A percentile compares a stretch with the other conserved stretches of the same genome.
These are phyloP conservation scores for Candida piceae DNA, from an alignment of 805 yeast genomes.

Conservation along the genomic window DNA sequence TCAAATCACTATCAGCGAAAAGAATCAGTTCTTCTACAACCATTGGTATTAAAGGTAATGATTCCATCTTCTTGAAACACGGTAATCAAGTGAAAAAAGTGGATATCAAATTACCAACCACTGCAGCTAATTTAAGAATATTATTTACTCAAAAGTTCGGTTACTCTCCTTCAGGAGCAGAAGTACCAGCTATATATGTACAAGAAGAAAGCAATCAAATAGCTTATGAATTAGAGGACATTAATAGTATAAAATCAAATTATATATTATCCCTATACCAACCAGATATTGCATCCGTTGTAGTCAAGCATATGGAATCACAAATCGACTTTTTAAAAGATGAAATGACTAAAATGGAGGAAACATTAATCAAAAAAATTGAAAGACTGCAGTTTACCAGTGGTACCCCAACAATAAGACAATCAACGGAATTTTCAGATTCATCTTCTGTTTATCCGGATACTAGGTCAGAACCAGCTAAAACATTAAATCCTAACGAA, in stretches of 20 bases:
- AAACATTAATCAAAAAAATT: constrained; percentile 21
- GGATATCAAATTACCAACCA: constrained; percentile 37
- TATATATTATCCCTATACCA: constrained; percentile 56
- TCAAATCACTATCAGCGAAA: no score
- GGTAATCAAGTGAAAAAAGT: constrained; percentile 54
- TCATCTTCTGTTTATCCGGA: background rate
- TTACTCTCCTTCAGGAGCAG: constrained; percentile 50
- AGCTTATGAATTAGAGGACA: constrained; percentile 77
- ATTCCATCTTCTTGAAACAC: constrained; percentile 42
- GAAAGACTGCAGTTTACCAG: constrained; percentile 15
- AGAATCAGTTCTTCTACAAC: background rate
- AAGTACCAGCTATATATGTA: constrained; percentile 76
- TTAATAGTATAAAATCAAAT: constrained; percentile 57
- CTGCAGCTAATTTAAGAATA: constrained; percentile 53
- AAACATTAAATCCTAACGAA: background rate
- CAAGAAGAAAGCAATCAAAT: constrained; percentile 55
- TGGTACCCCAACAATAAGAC: background rate
- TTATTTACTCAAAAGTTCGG: constrained; percentile 85
- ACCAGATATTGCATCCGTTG: constrained; percentile 26
- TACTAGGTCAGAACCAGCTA: background rate
- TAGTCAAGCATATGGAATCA: constrained; percentile 23
- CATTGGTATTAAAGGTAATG: background rate
- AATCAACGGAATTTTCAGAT: background rate
- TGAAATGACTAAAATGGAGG: constrained; percentile 26
- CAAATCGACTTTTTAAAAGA: constrained; percentile 24